phyloP scores from a whole-genome alignment of 2,329 filamentous ascomycete genomes.

The Coniella vitis region DNA sequence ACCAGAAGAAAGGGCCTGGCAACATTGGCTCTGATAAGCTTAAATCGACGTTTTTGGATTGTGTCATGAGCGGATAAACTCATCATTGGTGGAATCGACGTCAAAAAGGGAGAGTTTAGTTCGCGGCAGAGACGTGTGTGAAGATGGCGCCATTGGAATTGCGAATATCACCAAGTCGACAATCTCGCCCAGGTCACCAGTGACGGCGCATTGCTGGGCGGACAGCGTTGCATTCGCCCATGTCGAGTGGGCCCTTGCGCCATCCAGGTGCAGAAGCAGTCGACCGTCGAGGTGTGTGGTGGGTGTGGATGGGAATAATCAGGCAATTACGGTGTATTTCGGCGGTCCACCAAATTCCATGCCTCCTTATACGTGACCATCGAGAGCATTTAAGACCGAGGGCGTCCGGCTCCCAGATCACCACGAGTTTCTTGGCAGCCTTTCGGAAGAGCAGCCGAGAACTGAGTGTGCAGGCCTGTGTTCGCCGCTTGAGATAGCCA shows the following conservation, averaged over 20 bases:
- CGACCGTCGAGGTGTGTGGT: neutral
- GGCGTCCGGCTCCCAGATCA: no score
- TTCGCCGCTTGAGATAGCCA: no score
- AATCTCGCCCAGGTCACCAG: no score
- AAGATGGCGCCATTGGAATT: conserved; percentile 10
- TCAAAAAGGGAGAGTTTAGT: neutral
- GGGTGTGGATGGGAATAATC: neutral
- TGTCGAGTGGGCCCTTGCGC: neutral
- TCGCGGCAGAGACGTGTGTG: neutral
- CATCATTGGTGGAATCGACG: neutral
- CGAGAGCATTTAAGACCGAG: no score
- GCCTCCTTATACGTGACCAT: no score
- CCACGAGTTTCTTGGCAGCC: no score
- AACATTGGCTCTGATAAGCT: neutral
- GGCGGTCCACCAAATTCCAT: neutral
- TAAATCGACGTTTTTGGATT: neutral
- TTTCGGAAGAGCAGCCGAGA: no score
- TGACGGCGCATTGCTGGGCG: neutral
- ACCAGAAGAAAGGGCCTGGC: no score
- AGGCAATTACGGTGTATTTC: neutral
- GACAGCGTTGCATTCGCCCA: conserved; percentile 2
- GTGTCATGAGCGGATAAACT: neutral
- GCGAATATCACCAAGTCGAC: neutral
- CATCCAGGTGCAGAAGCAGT: neutral
- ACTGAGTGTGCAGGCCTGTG: no score